Base-by-base conservation (phyloP, 345 rosid species). In the Nasturtium officinale region DNA sequence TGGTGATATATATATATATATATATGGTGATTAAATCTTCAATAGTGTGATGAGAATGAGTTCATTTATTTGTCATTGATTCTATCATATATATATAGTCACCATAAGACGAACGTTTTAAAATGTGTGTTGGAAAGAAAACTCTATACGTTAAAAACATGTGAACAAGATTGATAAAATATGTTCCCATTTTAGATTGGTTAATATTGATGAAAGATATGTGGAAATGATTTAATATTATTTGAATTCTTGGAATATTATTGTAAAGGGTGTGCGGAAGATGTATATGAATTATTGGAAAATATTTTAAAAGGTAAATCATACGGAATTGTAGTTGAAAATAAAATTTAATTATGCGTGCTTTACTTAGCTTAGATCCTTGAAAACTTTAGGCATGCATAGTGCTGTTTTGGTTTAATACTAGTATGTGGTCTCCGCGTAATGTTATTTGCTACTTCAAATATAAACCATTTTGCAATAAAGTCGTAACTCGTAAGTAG, bases 401-500 rank as follows among this genome's bases (percentile, higher is more conserved):
- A 51, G 29, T 52, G 35, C 16, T 52, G 35, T 11, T 62, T 52
- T 42, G n/a, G 53, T 51, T 60, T 50, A 28, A 6, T 5, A 45
- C 15, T 20, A 52, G 8, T n/a, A 18, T 15, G 29, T 55, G 5
- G 56, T 63, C 40, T 66, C 45, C 62, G 78, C 78, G 68, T 74
- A 73, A 67, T 67, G 12, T 47, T 23, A 48, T 38, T 32, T 56
- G 56, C 20, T 57, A 35, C 59, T 17, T 65, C 15, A 18, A 64
- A 61, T 26, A 25, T 12, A 63, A 5, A n/a, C 61, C 25, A 40
- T 58, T 29, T 48, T 67, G 73, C 38, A n/a, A 50, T 67, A 74
- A 74, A 74, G 78, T 74, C 78, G 61, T 29, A 74, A 74, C 73
- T 74, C 78, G 61, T 29, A 30, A 50, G 67, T 66, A 57, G 67